Evolutionary conservation across 495 filamentous ascomycete species (phyloP), one percentile per base, ranked within the genome.

Genomic region (Lepraria neglecta): DNA sequence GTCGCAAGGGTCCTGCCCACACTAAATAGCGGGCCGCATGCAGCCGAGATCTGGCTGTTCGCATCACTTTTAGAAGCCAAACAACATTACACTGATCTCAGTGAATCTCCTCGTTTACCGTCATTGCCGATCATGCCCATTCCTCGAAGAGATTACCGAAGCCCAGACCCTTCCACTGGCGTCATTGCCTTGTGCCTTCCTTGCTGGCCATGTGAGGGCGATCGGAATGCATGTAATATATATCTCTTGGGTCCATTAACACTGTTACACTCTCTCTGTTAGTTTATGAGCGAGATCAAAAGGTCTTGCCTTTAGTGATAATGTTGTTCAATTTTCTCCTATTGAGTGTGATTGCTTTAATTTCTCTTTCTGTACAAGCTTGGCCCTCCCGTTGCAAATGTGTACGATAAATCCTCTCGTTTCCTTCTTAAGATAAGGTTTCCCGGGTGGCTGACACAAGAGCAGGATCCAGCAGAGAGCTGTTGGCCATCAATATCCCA

Each of bases 401-500:
- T 50, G 60, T 62, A 57, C 27, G 60, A 19, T 42, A n/a, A 24
- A 9, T 30, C 30, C 17, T 28, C 17, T 43, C 11, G n/a, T 30
- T 38, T 21, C 4, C 27, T 40, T 14, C 1, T 4, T 6, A 3
- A 5, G 14, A n/a, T 14, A 24, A 12, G 0, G n/a, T 21, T 7
- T 15, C 17, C 3, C 6, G 28, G 7, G 3, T 52, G n/a, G 38
- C 54, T 58, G n/a, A 58, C n/a, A 42, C 28, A 19, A 15, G 28
- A 17, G 27, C 43, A 68, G 66, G 54, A 38, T 56, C 78, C 78
- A 24, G 50, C 42, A 3, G 74, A 77, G 27, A 11, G 52, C 6
- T 74, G 73, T 44, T 82, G 78, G 79, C 78, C 78, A 6, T 64
- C 66, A 0, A 33, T 43, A 0, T 19, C 43, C 0, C 52, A 67